A percentile compares a stretch with the other conserved stretches of the same genome.
Evolutionary conservation across 2,329 filamentous ascomycete genomes (phyloP).

Genomic region (Talaromyces sp.): DNA sequence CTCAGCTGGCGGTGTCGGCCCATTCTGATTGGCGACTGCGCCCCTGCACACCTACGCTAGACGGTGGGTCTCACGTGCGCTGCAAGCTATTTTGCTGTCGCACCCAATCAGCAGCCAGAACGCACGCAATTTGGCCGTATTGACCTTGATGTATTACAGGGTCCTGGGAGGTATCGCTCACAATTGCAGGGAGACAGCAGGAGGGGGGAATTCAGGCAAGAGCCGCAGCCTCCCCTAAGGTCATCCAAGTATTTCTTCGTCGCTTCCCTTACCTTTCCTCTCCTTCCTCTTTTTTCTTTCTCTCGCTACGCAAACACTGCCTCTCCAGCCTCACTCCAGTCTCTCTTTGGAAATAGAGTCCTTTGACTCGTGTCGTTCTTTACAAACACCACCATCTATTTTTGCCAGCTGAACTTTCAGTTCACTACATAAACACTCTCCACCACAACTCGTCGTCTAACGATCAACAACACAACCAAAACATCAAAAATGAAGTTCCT

Average conservation of each 20-base stretch:
- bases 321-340: constrained; percentile 16
- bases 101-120: neutral
- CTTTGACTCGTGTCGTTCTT: constrained; percentile 18
- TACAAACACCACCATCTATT: constrained; percentile 4
- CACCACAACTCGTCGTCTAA: neutral
- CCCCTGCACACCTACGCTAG: neutral
- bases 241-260: constrained; percentile 5
- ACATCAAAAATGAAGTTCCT: constrained; percentile 39
- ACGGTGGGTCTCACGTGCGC: neutral
- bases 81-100: neutral
- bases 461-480: constrained; percentile 1
- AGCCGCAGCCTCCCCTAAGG: neutral
- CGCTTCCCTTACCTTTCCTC: neutral
- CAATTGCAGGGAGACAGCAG: neutral
- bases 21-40: neutral
- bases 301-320: neutral
- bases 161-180: neutral
- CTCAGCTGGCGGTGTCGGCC: neutral
- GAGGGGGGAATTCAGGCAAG: neutral
- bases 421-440: neutral
- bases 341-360: constrained; percentile 14
- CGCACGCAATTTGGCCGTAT: neutral
- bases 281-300: neutral
- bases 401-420: neutral
- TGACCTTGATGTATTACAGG: neutral